phyloP scores from a whole-genome alignment of 2,329 filamentous ascomycete species.

The Zasmidium angulare region DNA sequence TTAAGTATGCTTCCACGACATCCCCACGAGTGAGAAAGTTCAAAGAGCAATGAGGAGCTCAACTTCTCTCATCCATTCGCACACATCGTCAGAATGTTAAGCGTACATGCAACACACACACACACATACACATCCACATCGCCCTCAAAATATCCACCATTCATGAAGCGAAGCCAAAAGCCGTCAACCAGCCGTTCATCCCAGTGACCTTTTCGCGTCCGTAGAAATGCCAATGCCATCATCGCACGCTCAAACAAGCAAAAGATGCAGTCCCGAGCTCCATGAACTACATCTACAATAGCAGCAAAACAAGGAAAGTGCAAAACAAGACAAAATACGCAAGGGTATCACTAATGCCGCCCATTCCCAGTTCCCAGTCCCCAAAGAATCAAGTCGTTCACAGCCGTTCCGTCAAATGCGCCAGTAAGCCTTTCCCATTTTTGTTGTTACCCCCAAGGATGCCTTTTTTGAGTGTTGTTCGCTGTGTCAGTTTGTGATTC shows the following conservation, averaged over 20 bases:
- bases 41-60: neutral
- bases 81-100: neutral
- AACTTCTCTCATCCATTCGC: neutral
- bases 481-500: too few relatives aligned
- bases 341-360: slow-evolving; percentile 31
- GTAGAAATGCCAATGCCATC: too few relatives aligned
- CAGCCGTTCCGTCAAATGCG: neutral
- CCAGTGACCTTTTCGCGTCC: too few relatives aligned
- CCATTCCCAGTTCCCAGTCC: slow-evolving; percentile 13
- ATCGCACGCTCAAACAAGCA: slow-evolving; percentile 5
- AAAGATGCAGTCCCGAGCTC: neutral
- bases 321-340: slow-evolving; percentile 4
- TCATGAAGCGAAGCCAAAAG: too few relatives aligned
- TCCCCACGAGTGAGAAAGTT: too few relatives aligned
- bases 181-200: too few relatives aligned
- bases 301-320: neutral
- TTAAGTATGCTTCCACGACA: too few relatives aligned
- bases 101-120: too few relatives aligned
- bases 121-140: too few relatives aligned
- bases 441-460: neutral
- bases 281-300: neutral
- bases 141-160: too few relatives aligned
- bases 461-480: neutral
- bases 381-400: too few relatives aligned
- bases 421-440: neutral